Evolutionary conservation across 371 early-diverging fungal species (phyloP).

Genomic region (Mortierella sp.): DNA sequence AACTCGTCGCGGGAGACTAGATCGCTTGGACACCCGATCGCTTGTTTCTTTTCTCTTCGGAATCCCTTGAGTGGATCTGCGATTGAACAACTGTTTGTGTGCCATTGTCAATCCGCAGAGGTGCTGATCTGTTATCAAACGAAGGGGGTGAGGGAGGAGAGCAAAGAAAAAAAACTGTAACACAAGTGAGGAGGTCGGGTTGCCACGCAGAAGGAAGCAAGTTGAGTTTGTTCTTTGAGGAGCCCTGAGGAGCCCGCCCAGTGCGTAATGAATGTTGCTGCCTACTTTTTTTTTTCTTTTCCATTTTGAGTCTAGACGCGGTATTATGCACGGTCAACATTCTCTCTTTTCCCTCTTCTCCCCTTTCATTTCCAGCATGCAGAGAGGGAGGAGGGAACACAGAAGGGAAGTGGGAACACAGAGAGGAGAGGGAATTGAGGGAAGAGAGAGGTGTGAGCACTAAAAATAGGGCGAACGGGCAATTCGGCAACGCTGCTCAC

Average conservation of each 20-base stretch:
- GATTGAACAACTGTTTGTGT: too few species aligned
- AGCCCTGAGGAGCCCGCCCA: too few species aligned
- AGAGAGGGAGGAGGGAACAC: background rate
- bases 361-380: constrained; percentile 7
- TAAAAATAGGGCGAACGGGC: constrained; percentile 23
- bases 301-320: constrained; percentile 2
- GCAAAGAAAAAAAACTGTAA: too few species aligned
- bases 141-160: too few species aligned
- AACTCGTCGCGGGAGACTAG: background rate
- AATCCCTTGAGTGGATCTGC: too few species aligned
- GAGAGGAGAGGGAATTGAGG: background rate
- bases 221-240: too few species aligned
- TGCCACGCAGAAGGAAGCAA: too few species aligned
- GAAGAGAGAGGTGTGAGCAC: background rate
- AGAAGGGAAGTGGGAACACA: background rate
- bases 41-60: too few species aligned
- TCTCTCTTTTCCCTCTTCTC: background rate
- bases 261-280: background rate
- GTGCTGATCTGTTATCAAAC: too few species aligned
- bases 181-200: too few species aligned
- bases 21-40: too few species aligned
- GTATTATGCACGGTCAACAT: constrained; percentile 4
- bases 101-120: too few species aligned
- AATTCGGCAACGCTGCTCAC: background rate
- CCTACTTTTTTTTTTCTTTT: background rate